Evolutionary conservation across 2,329 filamentous ascomycete species (phyloP), one percentile per base, ranked within the genome.

Genomic region (Arthrinium phaeospermum): DNA sequence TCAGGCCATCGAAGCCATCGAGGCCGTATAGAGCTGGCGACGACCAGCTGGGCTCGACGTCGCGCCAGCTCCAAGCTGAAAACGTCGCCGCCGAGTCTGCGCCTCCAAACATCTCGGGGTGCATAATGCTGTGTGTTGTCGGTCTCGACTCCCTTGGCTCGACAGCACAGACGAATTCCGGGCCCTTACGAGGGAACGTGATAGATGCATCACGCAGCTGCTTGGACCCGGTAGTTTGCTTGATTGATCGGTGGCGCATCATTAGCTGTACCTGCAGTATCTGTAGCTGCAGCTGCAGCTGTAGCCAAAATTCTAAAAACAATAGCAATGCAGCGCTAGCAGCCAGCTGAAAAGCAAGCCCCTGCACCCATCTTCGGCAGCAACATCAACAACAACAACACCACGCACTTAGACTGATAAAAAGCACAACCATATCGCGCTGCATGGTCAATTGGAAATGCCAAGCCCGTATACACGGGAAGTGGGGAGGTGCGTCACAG

Each of bases 1-100:
- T 16, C 30, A 67, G 61, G 16, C 61, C 61, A 67, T 67, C 4
- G 61, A 67, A 44, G 61, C 61, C 41, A 44, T 67, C 4, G 61
- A 67, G n/a, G 61, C 61, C 41, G n/a, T 41, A 10, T 67, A 3
- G 61, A 4, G 27, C 41, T 22, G 30, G 61, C 4, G 61, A 67
- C 19, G 1, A n/a, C 41, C 41, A 37, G 27, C 30, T 67, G 61
- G n/a, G 61, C 61, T 67, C 22, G 47, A 5, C 10, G 30, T 41
- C 8, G 37, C 10, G 61, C 7, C 34, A 41, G 61, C 19, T 37
- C 14, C 3, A 67, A 41, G 30, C 61, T 67, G 61, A 67, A 67
- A 44, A 44, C 3, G 16, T 4, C 30, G 14, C 13, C 16, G 61
- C 41, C 30, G 19, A 12, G 30, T 16, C 27, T 30, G 27, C 61